Base-by-base conservation (phyloP, 169 alveolate species). In the Plasmodium ovale region DNA sequence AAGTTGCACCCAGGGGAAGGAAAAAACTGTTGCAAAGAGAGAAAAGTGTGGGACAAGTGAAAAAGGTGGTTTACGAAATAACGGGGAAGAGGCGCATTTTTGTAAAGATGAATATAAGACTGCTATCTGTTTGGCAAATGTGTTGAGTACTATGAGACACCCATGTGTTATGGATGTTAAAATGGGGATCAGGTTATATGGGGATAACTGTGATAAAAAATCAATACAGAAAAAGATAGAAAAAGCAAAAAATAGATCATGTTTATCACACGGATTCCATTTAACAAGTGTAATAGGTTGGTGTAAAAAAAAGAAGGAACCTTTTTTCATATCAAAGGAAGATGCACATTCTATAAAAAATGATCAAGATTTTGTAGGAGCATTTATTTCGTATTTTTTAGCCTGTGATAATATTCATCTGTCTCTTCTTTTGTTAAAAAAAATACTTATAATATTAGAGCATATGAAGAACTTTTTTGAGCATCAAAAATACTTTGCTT, bases 91-190 rank as follows among this genome's bases (percentile, higher is more conserved):
- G 0, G 12, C 7, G 25, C 7, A n/a, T n/a, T n/a, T 64, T n/a
- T 19, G 19, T 47, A n/a, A 19, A 21, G 21, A 87, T 10, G 72
- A 69, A 35, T 14, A 49, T 2, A 87, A 72, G 64, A 67, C 89
- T 42, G 95, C 93, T 59, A 85, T 93, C 3, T 73, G 94, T 37
- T 27, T 93, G 47, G 53, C 72, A 31, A 93, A 93, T 71, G 94
- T 85, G 14, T 31, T 91, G 49, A 64, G 89, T 54, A 84, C 82
- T 23, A 93, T 93, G 95, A 69, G 90, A 16, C 82, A 77, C 56
- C 95, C 95, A 2, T 90, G 94, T 56, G 94, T 91, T 47, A 93
- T 93, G 93, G 95, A 93, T 72, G 59, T 93, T 51, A 91, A 93
- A 65, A 93, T 93, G 94, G 94, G 94, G 19, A 74, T 87, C 6